These are phyloP conservation scores for Ehretia macrophylla DNA, from an alignment of 257 asterid genomes.

Conservation along the genomic window DNA sequence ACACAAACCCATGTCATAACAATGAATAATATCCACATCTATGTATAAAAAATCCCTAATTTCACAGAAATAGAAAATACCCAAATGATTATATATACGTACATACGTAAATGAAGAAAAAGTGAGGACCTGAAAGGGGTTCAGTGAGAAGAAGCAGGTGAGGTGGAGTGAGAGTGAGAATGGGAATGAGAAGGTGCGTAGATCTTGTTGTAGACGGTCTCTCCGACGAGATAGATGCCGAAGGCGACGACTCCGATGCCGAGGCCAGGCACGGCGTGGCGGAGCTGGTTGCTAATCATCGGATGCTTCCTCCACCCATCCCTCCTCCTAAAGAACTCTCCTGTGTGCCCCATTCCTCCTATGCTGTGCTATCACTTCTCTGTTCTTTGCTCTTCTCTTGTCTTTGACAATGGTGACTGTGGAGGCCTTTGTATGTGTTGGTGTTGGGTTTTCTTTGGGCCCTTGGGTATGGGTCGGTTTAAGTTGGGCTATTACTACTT, in stretches of 20 bases:
- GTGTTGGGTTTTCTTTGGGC: background rate
- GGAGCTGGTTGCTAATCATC: slow-evolving; percentile 78
- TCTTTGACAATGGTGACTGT: background rate
- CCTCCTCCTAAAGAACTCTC: slow-evolving; percentile 88
- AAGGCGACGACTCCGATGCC: slow-evolving; percentile 86
- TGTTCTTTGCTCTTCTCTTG: background rate
- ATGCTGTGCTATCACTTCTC: background rate
- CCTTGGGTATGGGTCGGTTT: background rate
- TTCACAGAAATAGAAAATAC: background rate
- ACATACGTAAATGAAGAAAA: background rate
- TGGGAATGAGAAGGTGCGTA: slow-evolving; percentile 43
- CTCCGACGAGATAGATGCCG: slow-evolving; percentile 56
- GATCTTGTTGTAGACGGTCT: slow-evolving; percentile 34
- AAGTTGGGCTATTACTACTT: background rate
- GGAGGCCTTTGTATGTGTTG: background rate
- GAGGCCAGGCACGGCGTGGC: slow-evolving; percentile 91
- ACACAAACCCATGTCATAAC: background rate
- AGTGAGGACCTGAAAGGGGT: slow-evolving; percentile 4
- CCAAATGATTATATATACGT: background rate
- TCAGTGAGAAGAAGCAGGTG: slow-evolving; percentile 48
- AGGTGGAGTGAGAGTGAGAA: slow-evolving; percentile 45
- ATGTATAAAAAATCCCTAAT: background rate
- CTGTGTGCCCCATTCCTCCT: slow-evolving; percentile 60
- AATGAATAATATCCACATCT: background rate
- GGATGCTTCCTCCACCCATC: slow-evolving; percentile 98